A percentile compares a stretch with the other conserved stretches of the same genome.
phyloP scores from a whole-genome alignment of 768 basidiomycete species.

The Strobilomyces echinocephalus region DNA sequence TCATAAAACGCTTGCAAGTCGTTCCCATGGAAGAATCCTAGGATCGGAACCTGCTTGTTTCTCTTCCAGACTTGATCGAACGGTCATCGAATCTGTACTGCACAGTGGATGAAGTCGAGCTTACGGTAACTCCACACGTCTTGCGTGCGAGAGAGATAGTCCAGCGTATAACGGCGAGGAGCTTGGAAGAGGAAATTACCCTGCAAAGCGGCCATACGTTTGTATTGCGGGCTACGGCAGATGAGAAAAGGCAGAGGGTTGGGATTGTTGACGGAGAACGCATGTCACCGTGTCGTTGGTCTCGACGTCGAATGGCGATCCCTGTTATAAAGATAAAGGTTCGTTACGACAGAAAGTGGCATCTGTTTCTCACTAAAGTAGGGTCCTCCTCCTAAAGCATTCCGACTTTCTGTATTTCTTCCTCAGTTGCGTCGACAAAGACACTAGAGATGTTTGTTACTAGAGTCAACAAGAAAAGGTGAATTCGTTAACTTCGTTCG shows the following conservation, averaged over 20 bases:
- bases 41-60: conserved; percentile 8
- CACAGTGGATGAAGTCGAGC: neutral
- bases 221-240: neutral
- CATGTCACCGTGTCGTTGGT: conserved; percentile 12
- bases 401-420: neutral
- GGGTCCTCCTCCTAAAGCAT: conserved; percentile 5
- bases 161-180: conserved; percentile 7
- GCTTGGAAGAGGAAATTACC: neutral
- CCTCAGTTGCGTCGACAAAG: conserved; percentile 6
- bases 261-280: neutral
- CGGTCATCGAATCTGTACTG: no score
- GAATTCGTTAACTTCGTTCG: neutral
- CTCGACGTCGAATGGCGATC: conserved; percentile 29
- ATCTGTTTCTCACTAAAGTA: neutral
- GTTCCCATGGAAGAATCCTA: conserved; percentile 18
- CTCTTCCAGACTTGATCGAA: conserved; percentile 14
- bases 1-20: conserved; percentile 16
- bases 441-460: conserved; percentile 1
- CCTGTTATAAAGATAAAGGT: conserved; percentile 6
- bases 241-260: neutral
- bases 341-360: neutral
- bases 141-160: conserved; percentile 7
- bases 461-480: neutral
- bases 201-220: conserved; percentile 18
- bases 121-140: conserved; percentile 12